A percentile compares a stretch with the other conserved stretches of the same genome.
Conservation (phyloP, 306 rosid species). For the Datisca glomerata region DNA sequence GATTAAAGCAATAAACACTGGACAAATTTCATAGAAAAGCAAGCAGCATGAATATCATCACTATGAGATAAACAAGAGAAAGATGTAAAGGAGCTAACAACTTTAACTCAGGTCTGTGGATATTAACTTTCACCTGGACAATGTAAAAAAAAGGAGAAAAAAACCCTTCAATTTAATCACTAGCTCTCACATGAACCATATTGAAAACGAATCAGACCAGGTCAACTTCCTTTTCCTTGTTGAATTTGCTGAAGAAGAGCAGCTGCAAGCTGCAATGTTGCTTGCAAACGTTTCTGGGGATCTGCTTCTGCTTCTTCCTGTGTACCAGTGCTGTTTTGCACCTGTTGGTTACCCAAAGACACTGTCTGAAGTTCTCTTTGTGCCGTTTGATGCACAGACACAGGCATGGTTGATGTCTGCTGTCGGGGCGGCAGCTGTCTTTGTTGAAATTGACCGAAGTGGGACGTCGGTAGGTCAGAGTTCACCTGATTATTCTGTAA, state of each 20-base stretch:
- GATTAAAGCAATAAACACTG: slow-evolving; percentile 2
- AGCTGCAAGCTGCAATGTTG: slow-evolving; percentile 87
- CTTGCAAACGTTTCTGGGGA: slow-evolving; percentile 86
- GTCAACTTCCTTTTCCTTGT: slow-evolving; percentile 69
- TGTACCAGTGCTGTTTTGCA: slow-evolving; percentile 16
- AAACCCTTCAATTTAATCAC: too few relatives aligned
- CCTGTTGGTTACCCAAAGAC: slow-evolving; percentile 39
- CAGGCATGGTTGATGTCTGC: slow-evolving; percentile 28
- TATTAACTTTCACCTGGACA: too few relatives aligned
- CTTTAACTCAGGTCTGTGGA: too few relatives aligned
- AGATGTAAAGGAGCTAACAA: too few relatives aligned
- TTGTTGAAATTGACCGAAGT: slow-evolving; percentile 37
- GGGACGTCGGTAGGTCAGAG: slow-evolving; percentile 39
- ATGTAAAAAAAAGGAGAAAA: too few relatives aligned
- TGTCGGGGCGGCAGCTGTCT: slow-evolving; percentile 38
- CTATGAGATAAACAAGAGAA: too few relatives aligned
- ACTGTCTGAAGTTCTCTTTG: slow-evolving; percentile 53
- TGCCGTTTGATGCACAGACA: slow-evolving; percentile 24
- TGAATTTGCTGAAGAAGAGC: slow-evolving; percentile 93
- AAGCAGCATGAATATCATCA: too few relatives aligned
- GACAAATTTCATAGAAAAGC: too few relatives aligned
- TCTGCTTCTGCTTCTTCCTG: slow-evolving; percentile 56
- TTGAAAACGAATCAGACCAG: not conserved
- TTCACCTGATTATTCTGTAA: slow-evolving; percentile 30
- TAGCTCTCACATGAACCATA: too few relatives aligned